Base-by-base conservation (phyloP, 129 eudicot genomes). In the Saposhnikovia divaricata region DNA sequence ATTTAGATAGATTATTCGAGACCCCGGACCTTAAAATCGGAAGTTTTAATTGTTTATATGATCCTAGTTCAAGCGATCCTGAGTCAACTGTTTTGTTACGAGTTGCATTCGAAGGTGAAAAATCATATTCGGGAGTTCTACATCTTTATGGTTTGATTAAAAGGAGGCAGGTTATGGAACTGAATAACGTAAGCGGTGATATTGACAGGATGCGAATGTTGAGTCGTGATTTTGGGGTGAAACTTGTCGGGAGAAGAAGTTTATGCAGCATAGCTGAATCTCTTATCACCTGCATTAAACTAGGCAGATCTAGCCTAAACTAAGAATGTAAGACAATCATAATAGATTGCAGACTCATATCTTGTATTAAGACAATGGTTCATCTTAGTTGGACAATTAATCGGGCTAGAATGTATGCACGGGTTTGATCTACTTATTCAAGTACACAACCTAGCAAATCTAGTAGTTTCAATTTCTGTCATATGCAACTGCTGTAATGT, bases 61-160 rank as follows among this genome's bases (percentile, higher is more conserved):
- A 89, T 84, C 91, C 89, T 3, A 82, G 80, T 42, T 80, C 89
- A 37, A 82, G 69, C 4, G 87, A 87, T 72, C 80, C 57, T 12
- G 90, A 90, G 77, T 82, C 89, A 37, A 66, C 57, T 69, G 86
- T 82, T 74, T 68, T 89, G 72, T 78, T 92, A 45, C 51, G 87
- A 72, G 83, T 87, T 23, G 85, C 68, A 72, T 78, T 89, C 13
- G 77, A 51, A 70, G 85, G 86, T 13, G 84, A 78, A 70, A 85
- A 75, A 72, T 46, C 75, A 5, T 85, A 72, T 15, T 46, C 79
- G 3, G 86, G 76, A 44, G 27, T 71, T 44, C 73, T 82, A 13
- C 80, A 86, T 86, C 77, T 90, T 69, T 90, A 90, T 77, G 88
- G 89, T 38, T 66, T 87, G 81, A 50, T 90, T 14, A 37, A 77